Evolutionary conservation across 139 green algal genomes (phyloP), one percentile per base, ranked within the genome.

Genomic region (Chlamydomonas schloesseri): DNA sequence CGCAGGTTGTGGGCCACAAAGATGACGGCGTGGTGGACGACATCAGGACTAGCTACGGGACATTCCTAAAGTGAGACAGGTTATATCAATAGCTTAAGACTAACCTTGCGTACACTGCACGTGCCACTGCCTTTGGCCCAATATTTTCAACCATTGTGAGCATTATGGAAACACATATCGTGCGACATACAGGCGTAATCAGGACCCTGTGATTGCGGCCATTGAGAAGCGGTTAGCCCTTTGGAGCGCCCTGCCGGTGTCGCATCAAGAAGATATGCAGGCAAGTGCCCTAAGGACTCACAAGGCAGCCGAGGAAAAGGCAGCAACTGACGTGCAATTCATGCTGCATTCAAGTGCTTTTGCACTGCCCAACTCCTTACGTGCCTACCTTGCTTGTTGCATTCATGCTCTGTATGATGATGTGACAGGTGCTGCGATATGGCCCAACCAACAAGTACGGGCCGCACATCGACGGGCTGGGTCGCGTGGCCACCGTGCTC

Each of bases 31-130:
- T 96, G 26, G 55, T 91, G 47, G 91, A 97, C 86, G 73, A 90
- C 81, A 94, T 98, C 55, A 85, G 96, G 6, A 98, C 95, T 10
- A 94, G 86, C 79, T 97, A 97, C 73, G 96, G 96, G 70, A 96
- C 93, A 1, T 98, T 98, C 73, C 81, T 98, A 18, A 89, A 81
- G 93, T 92, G 53, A n/a, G n/a, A 55, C 2, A 71, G 31, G 36
- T 24, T 78, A 15, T 13, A 21, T n/a, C 20, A 58, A 58, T 15
- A 15, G 53, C n/a, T 58, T 15, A 58, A 13, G 13, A 58, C 13
- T 58, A 15, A 58, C 53, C 13, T 15, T 58, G 53, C 15, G 53
- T 58, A n/a, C n/a, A n/a, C n/a, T n/a, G n/a, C n/a, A n/a, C n/a
- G n/a, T n/a, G n/a, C n/a, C n/a, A n/a, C n/a, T n/a, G n/a, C n/a